Percentiles rank a stretch among this genome's conserved stretches.
Evolutionary conservation across 352 stramenopile genomes (phyloP).

Genomic region (Phytophthora hibernalis): DNA sequence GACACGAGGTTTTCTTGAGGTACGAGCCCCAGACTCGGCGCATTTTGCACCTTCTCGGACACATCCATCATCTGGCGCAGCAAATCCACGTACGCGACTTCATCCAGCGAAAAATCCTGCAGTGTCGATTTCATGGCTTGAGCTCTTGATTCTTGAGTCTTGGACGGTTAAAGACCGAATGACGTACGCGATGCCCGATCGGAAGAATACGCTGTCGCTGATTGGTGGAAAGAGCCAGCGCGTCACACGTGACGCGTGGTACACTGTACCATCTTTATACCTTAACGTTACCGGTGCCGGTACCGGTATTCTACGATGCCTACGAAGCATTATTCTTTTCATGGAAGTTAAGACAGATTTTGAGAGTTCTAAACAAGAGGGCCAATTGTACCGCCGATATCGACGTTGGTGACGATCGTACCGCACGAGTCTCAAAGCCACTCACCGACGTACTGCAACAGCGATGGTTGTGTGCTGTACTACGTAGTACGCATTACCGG

Average conservation of each 20-base stretch:
- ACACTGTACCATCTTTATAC: conserved; percentile 1
- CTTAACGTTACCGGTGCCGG: too few species aligned
- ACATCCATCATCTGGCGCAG: conserved; percentile 89
- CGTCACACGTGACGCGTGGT: too few species aligned
- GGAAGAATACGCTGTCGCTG: conserved; percentile 4
- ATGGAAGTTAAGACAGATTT: too few species aligned
- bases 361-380: too few species aligned
- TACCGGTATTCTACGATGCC: too few species aligned
- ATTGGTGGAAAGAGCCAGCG: conserved; percentile 14
- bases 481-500: too few species aligned
- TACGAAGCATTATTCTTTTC: too few species aligned
- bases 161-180: conserved; percentile 27
- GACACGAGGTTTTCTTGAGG: conserved; percentile 88
- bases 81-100: conserved; percentile 84
- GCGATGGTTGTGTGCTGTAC: too few species aligned
- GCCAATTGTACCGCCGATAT: too few species aligned
- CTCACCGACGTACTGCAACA: too few species aligned
- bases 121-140: conserved; percentile 34
- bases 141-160: neutral
- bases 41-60: conserved; percentile 78
- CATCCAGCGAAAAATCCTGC: conserved; percentile 63
- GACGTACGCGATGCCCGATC: neutral
- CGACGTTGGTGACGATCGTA: too few species aligned
- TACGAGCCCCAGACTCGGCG: conserved; percentile 68
- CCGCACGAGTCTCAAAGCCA: too few species aligned